Evolutionary conservation across 306 rosid genomes (phyloP).

Genomic region (Cucurbita moschata): DNA sequence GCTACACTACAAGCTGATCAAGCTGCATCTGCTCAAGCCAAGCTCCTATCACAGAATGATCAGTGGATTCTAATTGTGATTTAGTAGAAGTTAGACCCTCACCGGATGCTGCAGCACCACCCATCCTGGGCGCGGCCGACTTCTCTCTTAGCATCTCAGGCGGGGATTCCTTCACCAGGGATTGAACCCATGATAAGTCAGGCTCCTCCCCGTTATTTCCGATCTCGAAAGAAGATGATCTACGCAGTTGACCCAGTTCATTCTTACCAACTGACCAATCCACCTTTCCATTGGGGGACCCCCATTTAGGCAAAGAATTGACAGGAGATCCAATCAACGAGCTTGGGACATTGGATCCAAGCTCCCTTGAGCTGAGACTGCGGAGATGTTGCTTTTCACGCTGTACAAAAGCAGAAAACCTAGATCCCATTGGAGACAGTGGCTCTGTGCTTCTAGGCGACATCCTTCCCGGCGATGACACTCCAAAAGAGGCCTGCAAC

Average conservation of each 20-base stretch:
- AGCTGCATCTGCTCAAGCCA: conserved; percentile 96
- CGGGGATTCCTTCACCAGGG: conserved; percentile 82
- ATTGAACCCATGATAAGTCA: conserved; percentile 77
- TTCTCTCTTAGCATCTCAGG: conserved; percentile 54
- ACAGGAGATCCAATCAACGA: conserved; percentile 55
- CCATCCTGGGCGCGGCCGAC: conserved; percentile 22
- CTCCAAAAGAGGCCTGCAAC: conserved; percentile 46
- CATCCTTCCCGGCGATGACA: conserved; percentile 78
- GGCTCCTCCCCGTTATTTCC: conserved; percentile 72
- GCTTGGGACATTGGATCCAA: conserved; percentile 35
- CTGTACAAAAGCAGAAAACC: conserved; percentile 41
- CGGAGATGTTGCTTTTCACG: conserved; percentile 56
- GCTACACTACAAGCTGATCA: conserved; percentile 60
- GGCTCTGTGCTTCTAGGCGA: conserved; percentile 69
- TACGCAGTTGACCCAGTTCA: conserved; percentile 25
- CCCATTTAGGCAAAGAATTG: conserved; percentile 65
- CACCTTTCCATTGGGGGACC: conserved; percentile 51
- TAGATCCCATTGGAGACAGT: conserved; percentile 59
- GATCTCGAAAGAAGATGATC: conserved; percentile 42
- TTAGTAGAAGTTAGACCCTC: conserved; percentile 41
- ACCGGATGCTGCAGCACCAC: conserved; percentile 37
- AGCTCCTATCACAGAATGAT: conserved; percentile 72
- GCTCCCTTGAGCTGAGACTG: conserved; percentile 43
- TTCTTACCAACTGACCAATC: conserved; percentile 62
- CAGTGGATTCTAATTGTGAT: conserved; percentile 43